These are phyloP conservation scores for Nannizziopsis barbatae DNA, from an alignment of 2,329 filamentous ascomycete species.

Conservation along the genomic window DNA sequence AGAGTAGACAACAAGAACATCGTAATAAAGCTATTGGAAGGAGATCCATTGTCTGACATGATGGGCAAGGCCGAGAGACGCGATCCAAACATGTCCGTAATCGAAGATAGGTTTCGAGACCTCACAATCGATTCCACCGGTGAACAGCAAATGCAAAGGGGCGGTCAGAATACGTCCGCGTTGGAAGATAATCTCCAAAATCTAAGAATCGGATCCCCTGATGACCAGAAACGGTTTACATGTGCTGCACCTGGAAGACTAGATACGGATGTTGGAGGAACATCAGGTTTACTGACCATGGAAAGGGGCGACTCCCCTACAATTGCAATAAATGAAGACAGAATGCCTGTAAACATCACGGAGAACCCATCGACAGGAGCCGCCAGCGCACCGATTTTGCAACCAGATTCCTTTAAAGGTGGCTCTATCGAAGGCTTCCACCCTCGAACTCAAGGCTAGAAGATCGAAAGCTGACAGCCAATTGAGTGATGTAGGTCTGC, in stretches of 20 bases:
- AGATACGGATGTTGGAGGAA: constrained; percentile 19
- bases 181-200: constrained; percentile 5
- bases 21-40: constrained; percentile 54
- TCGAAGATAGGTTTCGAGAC: constrained; percentile 6
- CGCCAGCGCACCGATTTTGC: constrained; percentile 23
- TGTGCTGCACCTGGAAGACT: constrained; percentile 22
- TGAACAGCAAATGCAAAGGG: background rate
- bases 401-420: constrained; percentile 26
- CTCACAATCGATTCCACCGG: background rate
- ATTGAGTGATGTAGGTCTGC: constrained; percentile 44
- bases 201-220: background rate
- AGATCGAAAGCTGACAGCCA: constrained; percentile 37
- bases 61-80: constrained; percentile 12
- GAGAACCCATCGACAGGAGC: constrained; percentile 21
- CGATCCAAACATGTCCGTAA: constrained; percentile 1
- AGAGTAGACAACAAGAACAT: constrained; percentile 49
- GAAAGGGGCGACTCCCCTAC: constrained; percentile 18
- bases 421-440: constrained; percentile 36
- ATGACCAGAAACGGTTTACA: constrained; percentile 11
- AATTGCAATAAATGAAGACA: constrained; percentile 19
- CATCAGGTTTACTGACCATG: constrained; percentile 6
- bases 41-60: constrained; percentile 34
- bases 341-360: constrained; percentile 26
- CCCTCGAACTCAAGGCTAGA: constrained; percentile 22
- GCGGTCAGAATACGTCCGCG: background rate